phyloP scores from a whole-genome alignment of 176 grass and related monocot species.

The Carex pumila region DNA sequence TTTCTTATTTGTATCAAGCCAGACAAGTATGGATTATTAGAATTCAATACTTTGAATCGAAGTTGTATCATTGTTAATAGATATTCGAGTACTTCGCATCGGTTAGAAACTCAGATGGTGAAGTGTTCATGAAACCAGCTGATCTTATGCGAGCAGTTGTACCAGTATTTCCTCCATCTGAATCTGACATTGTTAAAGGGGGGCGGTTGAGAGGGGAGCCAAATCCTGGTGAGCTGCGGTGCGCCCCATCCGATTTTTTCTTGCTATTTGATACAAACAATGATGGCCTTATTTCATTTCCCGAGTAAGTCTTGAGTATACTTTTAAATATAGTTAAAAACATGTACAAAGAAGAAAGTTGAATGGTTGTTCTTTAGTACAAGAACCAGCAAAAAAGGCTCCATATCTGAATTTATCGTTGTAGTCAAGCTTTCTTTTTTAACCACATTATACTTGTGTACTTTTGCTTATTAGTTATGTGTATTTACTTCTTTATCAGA shows the following conservation, averaged over 20 bases:
- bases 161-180: conserved; percentile 94
- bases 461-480: background rate
- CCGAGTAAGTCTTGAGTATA: conserved; percentile 63
- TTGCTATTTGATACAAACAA: conserved; percentile 82
- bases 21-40: background rate
- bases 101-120: conserved; percentile 50
- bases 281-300: conserved; percentile 89
- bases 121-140: conserved; percentile 64
- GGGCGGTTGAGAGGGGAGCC: conserved; percentile 69
- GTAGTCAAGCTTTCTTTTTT: background rate
- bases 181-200: conserved; percentile 58
- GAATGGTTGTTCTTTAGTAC: background rate
- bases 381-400: background rate
- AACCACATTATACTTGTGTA: background rate
- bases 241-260: conserved; percentile 75
- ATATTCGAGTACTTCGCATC: conserved; percentile 93
- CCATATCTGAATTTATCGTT: background rate
- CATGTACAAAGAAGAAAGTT: background rate
- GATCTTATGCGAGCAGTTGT: conserved; percentile 84
- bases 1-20: background rate
- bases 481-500: background rate
- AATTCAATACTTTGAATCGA: background rate
- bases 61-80: conserved; percentile 20
- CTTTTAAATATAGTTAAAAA: background rate
- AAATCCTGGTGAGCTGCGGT: conserved; percentile 60